A percentile compares a stretch with the other conserved stretches of the same genome.
phyloP scores from a whole-genome alignment of 805 yeast species.

The Clavispora vitiphila region DNA sequence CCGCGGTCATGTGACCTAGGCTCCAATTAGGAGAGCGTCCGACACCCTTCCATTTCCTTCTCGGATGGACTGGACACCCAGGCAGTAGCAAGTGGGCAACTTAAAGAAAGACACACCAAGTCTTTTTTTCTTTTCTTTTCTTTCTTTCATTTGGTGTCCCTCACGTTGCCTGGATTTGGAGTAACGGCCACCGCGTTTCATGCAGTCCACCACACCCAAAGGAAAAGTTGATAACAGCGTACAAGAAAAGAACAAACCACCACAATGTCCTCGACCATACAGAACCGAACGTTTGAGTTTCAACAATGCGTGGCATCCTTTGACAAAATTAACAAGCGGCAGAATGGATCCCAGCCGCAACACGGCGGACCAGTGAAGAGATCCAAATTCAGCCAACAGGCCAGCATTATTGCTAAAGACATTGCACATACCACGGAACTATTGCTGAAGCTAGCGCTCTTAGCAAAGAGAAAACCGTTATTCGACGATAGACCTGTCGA shows the following conservation, averaged over 20 bases:
- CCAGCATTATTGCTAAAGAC: slow-evolving; percentile 82
- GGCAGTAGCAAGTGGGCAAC: too few species aligned
- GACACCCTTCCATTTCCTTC: too few species aligned
- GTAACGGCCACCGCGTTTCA: not conserved
- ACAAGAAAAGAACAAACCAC: not conserved
- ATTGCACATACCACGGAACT: slow-evolving; percentile 81
- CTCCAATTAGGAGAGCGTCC: too few species aligned
- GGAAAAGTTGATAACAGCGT: not conserved
- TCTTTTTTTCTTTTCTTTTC: too few species aligned
- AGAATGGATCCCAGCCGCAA: slow-evolving; percentile 18
- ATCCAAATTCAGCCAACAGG: slow-evolving; percentile 50
- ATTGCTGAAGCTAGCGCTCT: slow-evolving; percentile 69
- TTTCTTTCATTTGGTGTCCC: too few species aligned
- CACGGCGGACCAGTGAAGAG: slow-evolving; percentile 20
- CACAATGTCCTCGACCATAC: slow-evolving; percentile 32
- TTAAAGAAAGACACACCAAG: too few species aligned
- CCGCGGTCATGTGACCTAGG: too few species aligned
- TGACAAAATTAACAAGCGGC: slow-evolving; percentile 52
- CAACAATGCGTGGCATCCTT: slow-evolving; percentile 83
- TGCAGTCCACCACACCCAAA: not conserved
- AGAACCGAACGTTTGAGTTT: slow-evolving; percentile 88
- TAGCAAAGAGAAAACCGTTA: slow-evolving; percentile 86
- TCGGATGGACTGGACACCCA: too few species aligned
- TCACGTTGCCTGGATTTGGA: too few species aligned
- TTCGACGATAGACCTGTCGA: slow-evolving; percentile 94